Percentiles rank a stretch among this genome's conserved stretches.
phyloP scores from a whole-genome alignment of 768 basidiomycete species.

The Wakefieldia striispora region DNA sequence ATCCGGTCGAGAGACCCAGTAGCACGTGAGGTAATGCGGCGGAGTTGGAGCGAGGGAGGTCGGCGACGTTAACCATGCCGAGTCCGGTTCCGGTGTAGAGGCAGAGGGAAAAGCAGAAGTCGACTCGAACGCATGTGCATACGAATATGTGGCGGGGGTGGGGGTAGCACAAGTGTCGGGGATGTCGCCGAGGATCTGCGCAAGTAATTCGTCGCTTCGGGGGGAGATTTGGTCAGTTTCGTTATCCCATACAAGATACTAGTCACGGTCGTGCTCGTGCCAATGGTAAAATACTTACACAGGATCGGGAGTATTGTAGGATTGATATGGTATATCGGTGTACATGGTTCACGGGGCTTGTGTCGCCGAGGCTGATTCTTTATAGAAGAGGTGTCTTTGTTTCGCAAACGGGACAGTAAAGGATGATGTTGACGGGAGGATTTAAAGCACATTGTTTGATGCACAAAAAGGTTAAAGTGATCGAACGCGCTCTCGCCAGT shows the following conservation, averaged over 20 bases:
- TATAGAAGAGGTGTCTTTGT: background rate
- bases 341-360: background rate
- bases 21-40: constrained; percentile 1
- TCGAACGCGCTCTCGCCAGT: background rate
- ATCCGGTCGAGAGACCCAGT: constrained; percentile 4
- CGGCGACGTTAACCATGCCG: too few relatives aligned
- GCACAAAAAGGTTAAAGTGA: background rate
- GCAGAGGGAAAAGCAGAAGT: background rate
- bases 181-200: constrained; percentile 1
- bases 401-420: background rate
- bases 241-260: too few relatives aligned
- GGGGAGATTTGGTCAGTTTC: background rate
- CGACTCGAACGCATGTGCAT: too few relatives aligned
- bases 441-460: constrained; percentile 6
- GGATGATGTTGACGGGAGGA: background rate
- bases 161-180: background rate
- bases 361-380: background rate
- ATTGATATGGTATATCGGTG: background rate
- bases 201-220: constrained; percentile 17
- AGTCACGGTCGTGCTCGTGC: too few relatives aligned
- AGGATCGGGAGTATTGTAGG: constrained; percentile 1
- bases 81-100: background rate
- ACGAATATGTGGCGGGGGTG: background rate
- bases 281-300: constrained; percentile 7
- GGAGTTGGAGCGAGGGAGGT: background rate